These are phyloP conservation scores for Penicillium capsulatum DNA, from an alignment of 2,329 filamentous ascomycete species.

Conservation along the genomic window DNA sequence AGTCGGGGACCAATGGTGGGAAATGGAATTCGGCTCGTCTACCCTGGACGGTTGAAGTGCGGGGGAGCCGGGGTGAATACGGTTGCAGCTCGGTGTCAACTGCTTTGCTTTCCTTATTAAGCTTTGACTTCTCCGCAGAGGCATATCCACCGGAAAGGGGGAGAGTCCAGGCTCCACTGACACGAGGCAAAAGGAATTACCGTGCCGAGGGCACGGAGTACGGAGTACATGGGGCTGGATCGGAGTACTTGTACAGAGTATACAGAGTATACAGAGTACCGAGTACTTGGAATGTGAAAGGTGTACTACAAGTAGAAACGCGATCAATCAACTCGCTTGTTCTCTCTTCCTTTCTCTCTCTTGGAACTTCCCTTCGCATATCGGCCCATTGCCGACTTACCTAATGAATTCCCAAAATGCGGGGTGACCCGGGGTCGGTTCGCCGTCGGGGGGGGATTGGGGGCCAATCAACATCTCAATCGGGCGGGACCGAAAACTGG, in stretches of 20 bases:
- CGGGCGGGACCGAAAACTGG: slow-evolving; percentile 20
- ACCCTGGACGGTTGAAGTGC: too few species aligned
- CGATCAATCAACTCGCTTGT: too few species aligned
- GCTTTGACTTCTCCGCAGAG: slow-evolving; percentile 6
- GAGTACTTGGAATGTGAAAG: too few species aligned
- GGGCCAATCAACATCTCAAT: slow-evolving; percentile 16
- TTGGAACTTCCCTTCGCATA: too few species aligned
- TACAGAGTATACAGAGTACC: background rate
- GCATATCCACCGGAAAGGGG: slow-evolving; percentile 14
- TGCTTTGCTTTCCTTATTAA: slow-evolving; percentile 19
- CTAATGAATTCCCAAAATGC: slow-evolving; percentile 24
- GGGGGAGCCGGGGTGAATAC: too few species aligned
- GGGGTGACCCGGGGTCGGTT: slow-evolving; percentile 25
- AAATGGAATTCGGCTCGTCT: too few species aligned
- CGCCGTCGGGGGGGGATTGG: slow-evolving; percentile 17
- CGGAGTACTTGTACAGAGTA: background rate
- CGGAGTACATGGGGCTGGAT: background rate
- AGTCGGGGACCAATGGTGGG: too few species aligned
- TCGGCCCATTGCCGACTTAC: slow-evolving; percentile 16
- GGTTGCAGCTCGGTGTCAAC: background rate
- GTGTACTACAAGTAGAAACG: too few species aligned
- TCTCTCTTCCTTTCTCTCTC: too few species aligned
- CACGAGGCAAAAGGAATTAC: slow-evolving; percentile 18
- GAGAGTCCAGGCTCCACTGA: slow-evolving; percentile 7
- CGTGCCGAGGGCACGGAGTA: too few species aligned